Base-by-base conservation (phyloP, 1,284 basidiomycete genomes). In the Rhodofomes roseus region DNA sequence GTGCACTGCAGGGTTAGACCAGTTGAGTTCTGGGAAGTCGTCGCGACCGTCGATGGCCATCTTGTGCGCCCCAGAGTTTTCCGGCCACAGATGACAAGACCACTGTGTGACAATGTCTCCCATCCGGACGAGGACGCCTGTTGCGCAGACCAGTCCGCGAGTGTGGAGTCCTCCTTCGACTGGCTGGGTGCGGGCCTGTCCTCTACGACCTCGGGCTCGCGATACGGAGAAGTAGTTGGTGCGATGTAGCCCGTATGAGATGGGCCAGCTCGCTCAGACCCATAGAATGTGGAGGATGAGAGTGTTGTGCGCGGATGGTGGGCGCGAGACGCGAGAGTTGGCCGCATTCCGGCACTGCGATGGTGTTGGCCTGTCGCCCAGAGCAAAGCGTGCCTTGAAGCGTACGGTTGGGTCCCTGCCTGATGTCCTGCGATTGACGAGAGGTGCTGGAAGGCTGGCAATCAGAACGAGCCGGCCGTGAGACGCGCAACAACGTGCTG, bases 1-100 rank as follows among this genome's bases (percentile, higher is more conserved):
- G 40, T 81, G 78, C 23, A 77, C 66, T 12, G 76, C 74, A 3
- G 75, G 64, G 68, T 89, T 81, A 83, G 85, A 91, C 90, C 89
- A 92, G 46, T 76, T 74, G 23, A 71, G 70, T 71, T 92, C 89
- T 68, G 89, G 85, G 3, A 76, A 69, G 6, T 74, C 74, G 58
- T 78, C 77, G 53, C 87, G 77, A 5, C 82, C 85, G 71, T 82
- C 80, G 65, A 90, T 86, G 58, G 63, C 68, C 39, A 77, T 67
- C 37, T 73, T 73, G 56, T 69, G 72, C 7, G 65, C 66, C 62
- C 44, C 48, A 1, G 58, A 51, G n/a, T n/a, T n/a, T 37, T 64
- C 66, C 37, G 44, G 52, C 68, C 65, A 68, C 29, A 51, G 16
- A 12, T 8, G 29, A 11, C 48, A 25, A 18, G 57, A 51, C 57